Evolutionary conservation across 169 alveolate species (phyloP), one percentile per base, ranked within the genome.

Genomic region (Babesia gibsoni): DNA sequence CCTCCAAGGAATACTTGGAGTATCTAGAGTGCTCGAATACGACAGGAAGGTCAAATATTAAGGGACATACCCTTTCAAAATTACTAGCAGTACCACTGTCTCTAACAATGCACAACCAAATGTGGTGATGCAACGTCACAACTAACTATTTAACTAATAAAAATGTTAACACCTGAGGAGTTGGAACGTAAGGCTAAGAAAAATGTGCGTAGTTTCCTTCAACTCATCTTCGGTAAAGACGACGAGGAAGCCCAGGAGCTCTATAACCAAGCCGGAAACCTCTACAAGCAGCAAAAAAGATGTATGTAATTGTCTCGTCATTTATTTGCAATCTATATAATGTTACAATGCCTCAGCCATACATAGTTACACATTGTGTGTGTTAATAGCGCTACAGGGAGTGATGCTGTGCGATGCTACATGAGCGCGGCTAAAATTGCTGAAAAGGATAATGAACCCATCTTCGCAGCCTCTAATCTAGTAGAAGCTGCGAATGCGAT

Each of bases 211-310:
- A 67, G 73, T 25, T 49, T 82, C 32, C 57, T 84, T 8, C 82
- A 68, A 18, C 49, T 58, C 16, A 22, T 85, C 25, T 56, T 85
- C 16, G 91, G 91, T 9, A 75, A 84, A 48, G 75, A 49, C 27
- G 52, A 56, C 16, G 91, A 85, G 49, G 89, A 61, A 16, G 90
- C 91, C 46, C 88, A 82, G 56, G 91, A 85, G 42, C 52, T 85
- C 18, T 85, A 59, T 53, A 58, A 54, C 63, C 89, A 81, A 30
- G 91, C 91, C 12, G 91, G 78, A n/a, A 85, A 85, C 59, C 63
- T 67, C 33, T 85, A 69, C 73, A 85, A 85, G 45, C 84, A 73
- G 36, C 64, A 59, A 32, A 56, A 67, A 42, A 58, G 75, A 48
- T 85, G 91, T 84, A 50, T 27, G 52, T 69, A 22, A 16, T n/a